Conservation (phyloP, 208 protist species). For the Trypanosoma melophagium region DNA sequence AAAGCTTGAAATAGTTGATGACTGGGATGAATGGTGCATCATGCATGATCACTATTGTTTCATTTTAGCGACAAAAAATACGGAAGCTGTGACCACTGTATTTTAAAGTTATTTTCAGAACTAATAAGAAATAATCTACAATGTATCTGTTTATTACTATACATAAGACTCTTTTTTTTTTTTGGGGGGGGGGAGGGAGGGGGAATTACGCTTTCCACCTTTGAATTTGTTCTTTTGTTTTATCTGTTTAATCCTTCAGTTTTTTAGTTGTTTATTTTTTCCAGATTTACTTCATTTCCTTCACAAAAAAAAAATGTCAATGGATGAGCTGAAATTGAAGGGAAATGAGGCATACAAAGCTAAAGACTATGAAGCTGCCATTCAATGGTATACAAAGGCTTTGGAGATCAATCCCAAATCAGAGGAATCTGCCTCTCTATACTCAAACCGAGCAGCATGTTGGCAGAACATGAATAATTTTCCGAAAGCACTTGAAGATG, state of each 20-base stretch:
- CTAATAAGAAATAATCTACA: neutral
- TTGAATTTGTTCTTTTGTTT: constrained; percentile 3
- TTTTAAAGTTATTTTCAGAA: constrained; percentile 16
- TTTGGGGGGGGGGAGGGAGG: no score
- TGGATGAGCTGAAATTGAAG: constrained; percentile 83
- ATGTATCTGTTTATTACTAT: neutral
- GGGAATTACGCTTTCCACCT: no score
- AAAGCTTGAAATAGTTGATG: constrained; percentile 89
- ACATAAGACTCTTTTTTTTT: neutral
- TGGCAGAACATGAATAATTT: constrained; percentile 78
- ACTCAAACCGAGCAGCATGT: constrained; percentile 90
- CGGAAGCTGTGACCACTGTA: constrained; percentile 37
- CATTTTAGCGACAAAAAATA: constrained; percentile 61
- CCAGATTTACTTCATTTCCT: constrained; percentile 1
- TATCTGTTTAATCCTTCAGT: neutral
- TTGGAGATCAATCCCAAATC: constrained; percentile 72
- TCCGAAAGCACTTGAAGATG: constrained; percentile 70
- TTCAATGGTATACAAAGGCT: constrained; percentile 91
- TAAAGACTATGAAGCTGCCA: constrained; percentile 85
- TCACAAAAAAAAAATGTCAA: constrained; percentile 38
- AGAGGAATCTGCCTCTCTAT: constrained; percentile 77
- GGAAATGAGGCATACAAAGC: constrained; percentile 91
- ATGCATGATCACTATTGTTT: constrained; percentile 93
- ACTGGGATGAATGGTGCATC: constrained; percentile 92
- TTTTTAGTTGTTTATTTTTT: constrained; percentile 14